Conservation (phyloP, 805 yeast genomes). For the Blastobotrys mokoenaii region DNA sequence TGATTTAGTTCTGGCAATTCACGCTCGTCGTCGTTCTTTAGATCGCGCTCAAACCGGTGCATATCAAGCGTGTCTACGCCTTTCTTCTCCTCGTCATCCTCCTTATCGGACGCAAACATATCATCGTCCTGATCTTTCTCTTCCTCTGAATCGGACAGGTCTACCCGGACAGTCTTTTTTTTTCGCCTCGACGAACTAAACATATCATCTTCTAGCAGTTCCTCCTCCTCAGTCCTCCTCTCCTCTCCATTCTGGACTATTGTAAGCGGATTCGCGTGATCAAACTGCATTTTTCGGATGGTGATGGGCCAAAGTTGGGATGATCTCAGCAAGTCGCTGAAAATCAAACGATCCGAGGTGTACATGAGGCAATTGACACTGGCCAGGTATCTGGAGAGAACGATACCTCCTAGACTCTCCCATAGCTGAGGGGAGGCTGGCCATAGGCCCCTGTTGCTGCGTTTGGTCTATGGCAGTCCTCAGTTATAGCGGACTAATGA, state of each 20-base stretch:
- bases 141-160: constrained; percentile 18
- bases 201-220: constrained; percentile 18
- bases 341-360: neutral
- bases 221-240: constrained; percentile 15
- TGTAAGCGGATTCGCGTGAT: constrained; percentile 18
- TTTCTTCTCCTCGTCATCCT: constrained; percentile 7
- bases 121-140: constrained; percentile 27
- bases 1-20: constrained; percentile 15
- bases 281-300: constrained; percentile 10
- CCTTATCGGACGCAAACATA: constrained; percentile 20
- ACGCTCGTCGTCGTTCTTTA: constrained; percentile 3
- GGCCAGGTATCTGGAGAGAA: no score
- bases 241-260: constrained; percentile 11
- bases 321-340: neutral
- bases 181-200: constrained; percentile 11
- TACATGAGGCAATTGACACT: no score
- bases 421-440: no score
- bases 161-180: constrained; percentile 11
- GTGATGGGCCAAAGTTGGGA: neutral
- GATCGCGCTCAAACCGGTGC: constrained; percentile 29
- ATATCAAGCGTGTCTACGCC: constrained; percentile 26
- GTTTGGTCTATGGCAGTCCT: no score
- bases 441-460: no score
- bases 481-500: no score
- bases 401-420: no score